A percentile compares a stretch with the other conserved stretches of the same genome.
Evolutionary conservation across 2,329 filamentous ascomycete species (phyloP).

Genomic region (Paraphoma chrysanthemicola): DNA sequence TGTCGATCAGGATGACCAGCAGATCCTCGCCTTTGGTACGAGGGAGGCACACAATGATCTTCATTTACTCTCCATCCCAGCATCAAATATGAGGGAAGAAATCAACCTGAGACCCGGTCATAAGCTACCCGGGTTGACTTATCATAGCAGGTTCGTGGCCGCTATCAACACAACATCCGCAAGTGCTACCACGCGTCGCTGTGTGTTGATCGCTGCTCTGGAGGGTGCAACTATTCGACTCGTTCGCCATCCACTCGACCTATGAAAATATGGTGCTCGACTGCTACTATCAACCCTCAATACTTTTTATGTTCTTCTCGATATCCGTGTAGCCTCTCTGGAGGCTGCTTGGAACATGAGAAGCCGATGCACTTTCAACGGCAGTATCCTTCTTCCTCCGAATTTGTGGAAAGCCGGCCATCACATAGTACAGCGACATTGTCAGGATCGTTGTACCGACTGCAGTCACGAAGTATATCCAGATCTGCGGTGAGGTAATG

Average conservation of each 20-base stretch:
- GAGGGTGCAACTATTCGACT: background rate
- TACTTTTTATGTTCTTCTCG: background rate
- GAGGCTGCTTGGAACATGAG: background rate
- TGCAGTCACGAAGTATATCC: slow-evolving; percentile 28
- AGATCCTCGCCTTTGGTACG: slow-evolving; percentile 1
- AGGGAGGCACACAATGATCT: slow-evolving; percentile 6
- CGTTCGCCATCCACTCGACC: background rate
- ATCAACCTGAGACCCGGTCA: background rate
- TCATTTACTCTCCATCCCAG: background rate
- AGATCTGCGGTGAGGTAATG: slow-evolving; percentile 6
- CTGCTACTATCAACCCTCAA: background rate
- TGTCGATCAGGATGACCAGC: background rate
- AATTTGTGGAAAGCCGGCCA: slow-evolving; percentile 4
- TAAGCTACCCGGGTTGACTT: slow-evolving; percentile 1
- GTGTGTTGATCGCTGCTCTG: background rate
- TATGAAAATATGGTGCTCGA: background rate
- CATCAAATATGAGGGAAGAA: background rate
- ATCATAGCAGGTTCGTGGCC: slow-evolving; percentile 4
- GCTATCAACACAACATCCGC: background rate
- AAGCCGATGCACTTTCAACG: background rate
- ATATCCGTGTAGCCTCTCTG: slow-evolving; percentile 5
- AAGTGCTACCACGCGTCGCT: background rate
- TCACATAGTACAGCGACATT: slow-evolving; percentile 2
- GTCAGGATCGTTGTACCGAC: background rate
- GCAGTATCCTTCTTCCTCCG: background rate